Percentiles rank a stretch among this genome's conserved stretches.
phyloP scores from a whole-genome alignment of 2,329 filamentous ascomycete species.

The Paraconiothyrium sp. region DNA sequence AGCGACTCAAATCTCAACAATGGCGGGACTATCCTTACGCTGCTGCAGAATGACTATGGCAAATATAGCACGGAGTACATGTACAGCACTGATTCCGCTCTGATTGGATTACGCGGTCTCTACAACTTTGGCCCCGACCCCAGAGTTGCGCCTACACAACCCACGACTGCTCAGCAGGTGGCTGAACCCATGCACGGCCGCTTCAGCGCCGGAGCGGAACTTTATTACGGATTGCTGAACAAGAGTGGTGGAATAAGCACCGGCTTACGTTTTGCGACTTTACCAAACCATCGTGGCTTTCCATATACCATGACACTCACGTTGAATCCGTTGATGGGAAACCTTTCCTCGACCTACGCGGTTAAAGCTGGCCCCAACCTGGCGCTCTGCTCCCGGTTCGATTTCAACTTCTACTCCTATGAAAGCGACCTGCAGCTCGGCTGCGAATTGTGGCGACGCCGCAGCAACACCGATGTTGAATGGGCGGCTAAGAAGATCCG shows the following conservation, averaged over 20 bases:
- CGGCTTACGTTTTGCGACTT: slow-evolving; percentile 86
- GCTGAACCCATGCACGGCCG: slow-evolving; percentile 76
- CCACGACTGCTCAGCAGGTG: slow-evolving; percentile 33
- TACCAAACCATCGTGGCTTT: slow-evolving; percentile 82
- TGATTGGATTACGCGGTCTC: slow-evolving; percentile 85
- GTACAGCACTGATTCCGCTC: slow-evolving; percentile 88
- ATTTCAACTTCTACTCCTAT: slow-evolving; percentile 98
- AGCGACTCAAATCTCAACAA: slow-evolving; percentile 76
- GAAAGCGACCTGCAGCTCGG: slow-evolving; percentile 93
- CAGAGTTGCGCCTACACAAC: slow-evolving; percentile 42
- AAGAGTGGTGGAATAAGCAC: slow-evolving; percentile 93
- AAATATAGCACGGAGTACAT: slow-evolving; percentile 90
- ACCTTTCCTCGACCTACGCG: slow-evolving; percentile 88
- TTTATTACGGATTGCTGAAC: slow-evolving; percentile 95
- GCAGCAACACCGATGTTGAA: slow-evolving; percentile 51
- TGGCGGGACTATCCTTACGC: slow-evolving; percentile 77
- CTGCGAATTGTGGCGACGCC: slow-evolving; percentile 87
- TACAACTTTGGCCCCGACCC: slow-evolving; percentile 92
- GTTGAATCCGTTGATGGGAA: slow-evolving; percentile 93
- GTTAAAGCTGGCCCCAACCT: slow-evolving; percentile 85
- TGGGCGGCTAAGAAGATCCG: slow-evolving; percentile 56
- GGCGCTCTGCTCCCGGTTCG: slow-evolving; percentile 87
- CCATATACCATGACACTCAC: slow-evolving; percentile 94
- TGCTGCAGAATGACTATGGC: slow-evolving; percentile 83
- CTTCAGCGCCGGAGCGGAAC: slow-evolving; percentile 89